Base-by-base conservation (phyloP, 306 rosid species). In the Fagus sylvatica region DNA sequence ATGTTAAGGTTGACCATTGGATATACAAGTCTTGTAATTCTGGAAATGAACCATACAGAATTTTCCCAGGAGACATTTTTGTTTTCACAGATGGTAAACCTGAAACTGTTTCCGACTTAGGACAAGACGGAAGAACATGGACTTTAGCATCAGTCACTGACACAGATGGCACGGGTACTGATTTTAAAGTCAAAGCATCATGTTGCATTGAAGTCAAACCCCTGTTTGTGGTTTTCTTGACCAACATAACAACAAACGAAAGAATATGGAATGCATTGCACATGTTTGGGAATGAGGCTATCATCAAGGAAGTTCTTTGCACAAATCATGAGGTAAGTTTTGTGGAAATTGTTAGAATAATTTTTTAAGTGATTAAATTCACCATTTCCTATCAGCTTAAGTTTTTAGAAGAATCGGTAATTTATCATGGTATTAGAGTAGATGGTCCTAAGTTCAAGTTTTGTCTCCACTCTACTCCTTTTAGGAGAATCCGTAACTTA, bases 1-100 rank as follows among this genome's bases (percentile, higher is more conserved):
- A 76, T 37, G 75, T 89, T 62, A 75, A 28, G 41, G 85, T 90
- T 71, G 73, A 73, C 53, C 69, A 1, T 43, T 93, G 96, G 96
- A 76, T 51, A 69, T 89, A 90, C 60, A 78, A 85, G 72, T 89
- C 57, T 33, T 48, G 71, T 66, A 77, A 76, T 17, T 60, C 70
- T 19, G 90, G 92, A 1, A 90, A 86, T 77, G 92, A 83, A 57
- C 74, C 83, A 5, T 87, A 89, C 84, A 87, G 83, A 82, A 85
- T 89, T 60, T 78, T 89, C 76, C 79, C 80, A 0, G 97, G 97
- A n/a, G 96, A 90, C 85, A 67, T 93, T 64, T 83, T 90, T 53
- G 57, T 90, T 71, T 77, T 93, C 69, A 79, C 88, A 0, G 89
- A 90, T 82, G 83, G 82, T 19, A 90, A 85, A 69, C 93, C 94